Base-by-base conservation (phyloP, 768 basidiomycete species). In the Hypholoma fasciculare region DNA sequence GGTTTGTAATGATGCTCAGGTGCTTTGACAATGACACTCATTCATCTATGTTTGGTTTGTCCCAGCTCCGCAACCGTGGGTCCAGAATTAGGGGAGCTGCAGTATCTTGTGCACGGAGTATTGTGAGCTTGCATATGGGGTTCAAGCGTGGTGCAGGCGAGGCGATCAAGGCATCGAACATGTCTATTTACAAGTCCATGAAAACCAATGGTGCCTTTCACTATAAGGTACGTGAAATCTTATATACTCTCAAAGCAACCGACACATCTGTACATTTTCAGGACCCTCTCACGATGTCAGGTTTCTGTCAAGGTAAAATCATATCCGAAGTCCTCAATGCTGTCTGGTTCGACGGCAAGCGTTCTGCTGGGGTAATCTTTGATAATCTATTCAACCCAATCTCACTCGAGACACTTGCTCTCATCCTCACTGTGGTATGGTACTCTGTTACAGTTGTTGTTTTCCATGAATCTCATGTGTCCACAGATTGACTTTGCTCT, bases 21-120 rank as follows among this genome's bases (percentile, higher is more conserved):
- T n/a, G n/a, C n/a, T n/a, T n/a, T n/a, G n/a, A n/a, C n/a, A n/a
- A n/a, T n/a, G n/a, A n/a, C n/a, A n/a, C n/a, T n/a, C n/a, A n/a
- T n/a, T n/a, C n/a, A n/a, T n/a, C n/a, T n/a, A n/a, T n/a, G n/a
- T n/a, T n/a, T n/a, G n/a, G n/a, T n/a, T n/a, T n/a, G n/a, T n/a
- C 23, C 26, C 36, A 63, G 57, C 46, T 63, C 20, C 55, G 23
- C 7, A 37, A 54, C 27, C 52, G 50, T 14, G 54, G 56, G 3
- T 61, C 62, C 7, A 40, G 57, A 6, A 63, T 63, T 19, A 52
- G 60, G 11, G 53, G 64, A 16, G n/a, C 34, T 38, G 49, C 49
- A 17, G 16, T 36, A 13, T 17, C 30, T 7, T 17, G 19, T 4
- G 37, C 37, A 17, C 37, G 49, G 30, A n/a, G 30, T 7, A n/a